Conservation (phyloP, 805 yeast species). For the Candida vaughaniae region DNA sequence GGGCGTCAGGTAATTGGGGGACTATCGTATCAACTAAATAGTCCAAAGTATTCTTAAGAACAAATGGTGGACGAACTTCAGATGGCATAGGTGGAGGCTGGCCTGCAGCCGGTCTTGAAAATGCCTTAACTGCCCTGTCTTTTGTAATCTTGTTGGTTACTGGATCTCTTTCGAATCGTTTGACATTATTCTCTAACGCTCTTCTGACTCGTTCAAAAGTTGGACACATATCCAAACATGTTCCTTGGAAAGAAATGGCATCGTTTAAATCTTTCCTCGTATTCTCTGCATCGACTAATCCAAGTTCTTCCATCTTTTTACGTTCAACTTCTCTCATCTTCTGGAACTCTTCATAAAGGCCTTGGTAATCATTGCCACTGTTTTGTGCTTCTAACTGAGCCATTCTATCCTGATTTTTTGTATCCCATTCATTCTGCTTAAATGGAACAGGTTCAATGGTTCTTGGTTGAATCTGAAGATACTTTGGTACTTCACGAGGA, state of each 20-base stretch:
- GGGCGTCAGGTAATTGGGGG: conserved; percentile 74
- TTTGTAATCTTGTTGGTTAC: conserved; percentile 52
- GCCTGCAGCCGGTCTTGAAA: conserved; percentile 96
- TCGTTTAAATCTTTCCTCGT: conserved; percentile 78
- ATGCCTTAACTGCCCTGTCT: conserved; percentile 77
- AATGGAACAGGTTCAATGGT: conserved; percentile 32
- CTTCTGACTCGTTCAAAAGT: conserved; percentile 87
- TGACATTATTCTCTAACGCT: conserved; percentile 82
- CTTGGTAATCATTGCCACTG: conserved; percentile 58
- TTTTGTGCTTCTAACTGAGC: conserved; percentile 44
- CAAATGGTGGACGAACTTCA: conserved; percentile 91
- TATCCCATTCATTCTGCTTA: conserved; percentile 63
- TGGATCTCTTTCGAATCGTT: conserved; percentile 70
- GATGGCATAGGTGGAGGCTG: conserved; percentile 98
- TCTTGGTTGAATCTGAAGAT: conserved; percentile 35
- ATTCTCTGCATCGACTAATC: conserved; percentile 86
- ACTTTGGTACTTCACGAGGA: conserved; percentile 35
- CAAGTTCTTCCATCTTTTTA: conserved; percentile 70
- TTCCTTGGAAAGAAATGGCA: conserved; percentile 84
- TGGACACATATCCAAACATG: conserved; percentile 95
- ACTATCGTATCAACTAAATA: conserved; percentile 67
- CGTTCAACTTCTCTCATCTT: conserved; percentile 75
- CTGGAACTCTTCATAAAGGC: conserved; percentile 73
- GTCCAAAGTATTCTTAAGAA: conserved; percentile 63
- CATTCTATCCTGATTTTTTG: conserved; percentile 66